These are phyloP conservation scores for Zalerion maritima DNA, from an alignment of 495 filamentous ascomycete genomes.

Conservation along the genomic window DNA sequence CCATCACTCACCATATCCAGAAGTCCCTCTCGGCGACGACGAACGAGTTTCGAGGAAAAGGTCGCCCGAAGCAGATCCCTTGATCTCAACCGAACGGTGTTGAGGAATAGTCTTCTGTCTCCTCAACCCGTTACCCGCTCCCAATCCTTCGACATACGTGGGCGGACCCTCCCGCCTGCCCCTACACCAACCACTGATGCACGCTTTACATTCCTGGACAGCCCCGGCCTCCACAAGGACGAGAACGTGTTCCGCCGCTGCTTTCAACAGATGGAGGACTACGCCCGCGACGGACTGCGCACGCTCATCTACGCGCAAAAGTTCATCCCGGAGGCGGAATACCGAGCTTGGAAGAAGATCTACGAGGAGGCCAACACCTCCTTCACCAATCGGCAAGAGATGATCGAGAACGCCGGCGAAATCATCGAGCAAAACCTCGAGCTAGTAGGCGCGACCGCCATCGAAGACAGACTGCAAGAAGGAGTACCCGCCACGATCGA, in stretches of 20 bases:
- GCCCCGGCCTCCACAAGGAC: slow-evolving; percentile 10
- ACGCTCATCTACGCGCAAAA: slow-evolving; percentile 74
- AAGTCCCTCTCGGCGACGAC: no score
- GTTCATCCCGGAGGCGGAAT: slow-evolving; percentile 60
- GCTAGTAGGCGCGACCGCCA: slow-evolving; percentile 73
- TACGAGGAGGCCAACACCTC: slow-evolving; percentile 75
- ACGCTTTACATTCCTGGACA: slow-evolving; percentile 38
- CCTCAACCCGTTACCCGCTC: no score
- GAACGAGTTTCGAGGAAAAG: no score
- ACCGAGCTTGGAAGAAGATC: slow-evolving; percentile 58
- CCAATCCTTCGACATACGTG: no score
- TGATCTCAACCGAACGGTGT: no score
- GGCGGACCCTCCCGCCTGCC: slow-evolving; percentile 7
- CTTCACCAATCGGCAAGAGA: slow-evolving; percentile 61
- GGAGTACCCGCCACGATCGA: slow-evolving; percentile 87
- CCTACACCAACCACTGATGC: slow-evolving; percentile 28
- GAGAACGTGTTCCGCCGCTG: slow-evolving; percentile 54
- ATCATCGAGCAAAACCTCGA: slow-evolving; percentile 68
- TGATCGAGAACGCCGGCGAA: slow-evolving; percentile 67
- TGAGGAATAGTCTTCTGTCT: no score
- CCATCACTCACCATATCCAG: slow-evolving; percentile 44
- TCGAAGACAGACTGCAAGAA: slow-evolving; percentile 83
- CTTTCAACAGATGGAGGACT: slow-evolving; percentile 84
- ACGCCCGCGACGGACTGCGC: slow-evolving; percentile 75
- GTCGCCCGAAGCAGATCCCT: no score